Evolutionary conservation across 108 stramenopile genomes (phyloP), one percentile per base, ranked within the genome.

Genomic region (Nitzschia palea): DNA sequence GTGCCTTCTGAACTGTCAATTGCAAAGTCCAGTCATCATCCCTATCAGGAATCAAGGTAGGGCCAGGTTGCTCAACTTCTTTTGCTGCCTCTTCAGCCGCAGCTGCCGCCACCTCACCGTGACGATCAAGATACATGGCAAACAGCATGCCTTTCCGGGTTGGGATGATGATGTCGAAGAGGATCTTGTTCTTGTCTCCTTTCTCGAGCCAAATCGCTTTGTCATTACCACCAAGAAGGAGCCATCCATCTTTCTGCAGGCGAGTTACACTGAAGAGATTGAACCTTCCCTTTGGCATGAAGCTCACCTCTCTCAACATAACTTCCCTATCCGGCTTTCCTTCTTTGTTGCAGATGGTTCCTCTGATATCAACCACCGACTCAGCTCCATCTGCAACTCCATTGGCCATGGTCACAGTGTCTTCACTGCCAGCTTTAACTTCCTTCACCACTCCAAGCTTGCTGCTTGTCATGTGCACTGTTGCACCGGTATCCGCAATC

Each of bases 151-250:
- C 73, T 43, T 42, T 36, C 17, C 9, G 14, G 2, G 74, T 70
- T 8, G 53, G 30, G 18, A 80, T 62, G 54, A 53, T 45, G 32
- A 76, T 80, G 33, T 80, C 80, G 35, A 80, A 80, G 8, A 17
- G 15, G 23, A 80, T 23, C n/a, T 29, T 29, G 20, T 3, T 17
- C 15, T n/a, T n/a, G n/a, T 34, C 40, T 8, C 64, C 71, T 53
- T 79, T 79, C 2, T 14, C 28, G 26, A 79, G n/a, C 27, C 32
- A n/a, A 3, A 76, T 72, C 1, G 32, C 65, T 1, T 70, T 36
- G 8, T 20, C 48, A 43, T 76, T 53, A 15, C 80, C 80, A 4
- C 33, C 18, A n/a, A n/a, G n/a, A 20, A 76, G 31, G 2, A 33
- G 44, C 74, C 74, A 76, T n/a, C 74, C 80, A 23, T 59, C 43